phyloP scores from a whole-genome alignment of 1,284 basidiomycete species.

The Cryptococcus sp. region DNA sequence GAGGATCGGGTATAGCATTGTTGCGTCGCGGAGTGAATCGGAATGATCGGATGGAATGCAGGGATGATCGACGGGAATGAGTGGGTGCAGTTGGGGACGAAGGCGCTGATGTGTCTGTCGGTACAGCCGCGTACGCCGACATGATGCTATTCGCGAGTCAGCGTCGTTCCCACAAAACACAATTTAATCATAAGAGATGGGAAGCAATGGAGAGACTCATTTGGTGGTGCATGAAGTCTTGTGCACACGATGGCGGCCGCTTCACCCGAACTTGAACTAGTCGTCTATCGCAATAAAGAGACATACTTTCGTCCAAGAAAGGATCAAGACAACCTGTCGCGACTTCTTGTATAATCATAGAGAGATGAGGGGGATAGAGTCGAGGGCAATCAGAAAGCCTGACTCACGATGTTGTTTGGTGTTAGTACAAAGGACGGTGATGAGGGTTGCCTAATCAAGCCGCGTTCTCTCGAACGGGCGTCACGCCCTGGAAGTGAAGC shows the following conservation, averaged over 20 bases:
- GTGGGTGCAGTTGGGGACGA: constrained; percentile 22
- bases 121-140: constrained; percentile 36
- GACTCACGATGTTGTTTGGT: neutral
- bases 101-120: constrained; percentile 14
- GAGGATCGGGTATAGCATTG: constrained; percentile 40
- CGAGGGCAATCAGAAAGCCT: neutral
- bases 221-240: constrained; percentile 50
- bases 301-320: constrained; percentile 4
- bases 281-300: neutral
- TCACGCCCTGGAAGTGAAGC: neutral
- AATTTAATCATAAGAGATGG: constrained; percentile 3
- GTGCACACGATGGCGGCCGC: constrained; percentile 30
- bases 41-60: constrained; percentile 36
- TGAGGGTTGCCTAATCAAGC: neutral
- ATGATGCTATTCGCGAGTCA: constrained; percentile 19
- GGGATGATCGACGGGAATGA: constrained; percentile 33
- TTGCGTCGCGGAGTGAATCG: constrained; percentile 18
- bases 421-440: neutral
- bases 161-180: neutral
- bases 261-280: neutral
- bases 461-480: neutral
- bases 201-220: constrained; percentile 26
- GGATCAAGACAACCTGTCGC: constrained; percentile 24
- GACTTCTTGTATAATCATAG: constrained; percentile 43
- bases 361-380: constrained; percentile 2